A percentile compares a stretch with the other conserved stretches of the same genome.
Conservation (phyloP, 768 basidiomycete species). For the Pleurotus salmoneostramineus region DNA sequence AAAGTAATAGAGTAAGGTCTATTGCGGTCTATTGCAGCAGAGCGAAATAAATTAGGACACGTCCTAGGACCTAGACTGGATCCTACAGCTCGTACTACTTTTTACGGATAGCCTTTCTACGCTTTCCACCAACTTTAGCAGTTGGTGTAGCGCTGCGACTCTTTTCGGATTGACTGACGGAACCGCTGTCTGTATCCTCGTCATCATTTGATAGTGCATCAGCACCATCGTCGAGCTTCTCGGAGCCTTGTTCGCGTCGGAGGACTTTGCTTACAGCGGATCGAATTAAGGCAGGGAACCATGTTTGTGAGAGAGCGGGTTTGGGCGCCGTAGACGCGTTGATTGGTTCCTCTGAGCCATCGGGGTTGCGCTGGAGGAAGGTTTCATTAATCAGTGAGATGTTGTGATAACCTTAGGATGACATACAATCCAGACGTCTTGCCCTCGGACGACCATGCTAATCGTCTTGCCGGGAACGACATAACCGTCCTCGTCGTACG, state of each 20-base stretch:
- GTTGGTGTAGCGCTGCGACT: slow-evolving; percentile 38
- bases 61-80: too few species aligned
- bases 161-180: slow-evolving; percentile 15
- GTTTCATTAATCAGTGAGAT: too few species aligned
- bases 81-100: slow-evolving; percentile 25
- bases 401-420: neutral
- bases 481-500: slow-evolving; percentile 57
- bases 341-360: slow-evolving; percentile 53
- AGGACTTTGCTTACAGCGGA: slow-evolving; percentile 24
- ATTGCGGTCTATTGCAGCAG: too few species aligned
- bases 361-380: slow-evolving; percentile 49
- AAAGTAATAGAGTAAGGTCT: neutral
- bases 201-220: neutral
- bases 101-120: slow-evolving; percentile 54
- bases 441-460: slow-evolving; percentile 80
- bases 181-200: slow-evolving; percentile 6
- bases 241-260: slow-evolving; percentile 16
- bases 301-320: slow-evolving; percentile 63
- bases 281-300: slow-evolving; percentile 55
- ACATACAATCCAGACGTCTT: slow-evolving; percentile 73
- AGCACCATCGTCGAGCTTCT: neutral
- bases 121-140: slow-evolving; percentile 57
- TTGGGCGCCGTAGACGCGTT: slow-evolving; percentile 53
- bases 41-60: too few species aligned
- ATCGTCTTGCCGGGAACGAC: slow-evolving; percentile 46